Evolutionary conservation across 139 green algal species (phyloP).

Genomic region (Chlorella sorokiniana): DNA sequence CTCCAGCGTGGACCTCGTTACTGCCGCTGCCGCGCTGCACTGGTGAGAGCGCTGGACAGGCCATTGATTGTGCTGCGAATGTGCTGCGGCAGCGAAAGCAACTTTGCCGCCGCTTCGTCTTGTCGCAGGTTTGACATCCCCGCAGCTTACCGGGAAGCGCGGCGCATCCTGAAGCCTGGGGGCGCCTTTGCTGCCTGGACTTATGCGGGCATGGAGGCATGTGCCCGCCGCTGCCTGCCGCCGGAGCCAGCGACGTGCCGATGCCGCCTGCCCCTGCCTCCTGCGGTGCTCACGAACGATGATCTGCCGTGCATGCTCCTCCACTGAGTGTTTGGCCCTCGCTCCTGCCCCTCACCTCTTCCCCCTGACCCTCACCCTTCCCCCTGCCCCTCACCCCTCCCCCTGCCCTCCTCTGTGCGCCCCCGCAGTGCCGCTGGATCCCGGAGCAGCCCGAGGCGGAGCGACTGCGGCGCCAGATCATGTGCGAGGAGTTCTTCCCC

Average conservation of each 20-base stretch:
- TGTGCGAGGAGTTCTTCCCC: background rate
- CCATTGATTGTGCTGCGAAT: background rate
- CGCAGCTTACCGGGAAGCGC: background rate
- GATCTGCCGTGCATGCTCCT: no score
- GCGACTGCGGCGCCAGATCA: background rate
- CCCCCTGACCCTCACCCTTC: background rate
- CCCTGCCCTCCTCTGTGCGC: background rate
- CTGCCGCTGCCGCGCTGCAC: conserved; percentile 3
- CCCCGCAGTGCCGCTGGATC: background rate
- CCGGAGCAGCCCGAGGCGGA: background rate
- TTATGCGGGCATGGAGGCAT: background rate
- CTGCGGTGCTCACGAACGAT: background rate
- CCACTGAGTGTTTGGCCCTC: background rate
- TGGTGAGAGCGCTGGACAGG: background rate
- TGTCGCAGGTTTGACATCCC: conserved; percentile 15
- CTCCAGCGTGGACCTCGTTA: background rate
- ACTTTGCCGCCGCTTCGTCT: background rate
- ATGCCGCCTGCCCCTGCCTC: no score
- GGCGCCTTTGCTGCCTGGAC: conserved; percentile 1
- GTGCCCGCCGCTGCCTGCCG: no score
- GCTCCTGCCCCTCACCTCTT: background rate
- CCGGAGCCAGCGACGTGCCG: no score
- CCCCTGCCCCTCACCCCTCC: background rate
- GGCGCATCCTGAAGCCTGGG: conserved; percentile 4
- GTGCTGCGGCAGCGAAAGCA: background rate